phyloP scores from a whole-genome alignment of 345 rosid genomes.

The Leavenworthia alabamica region DNA sequence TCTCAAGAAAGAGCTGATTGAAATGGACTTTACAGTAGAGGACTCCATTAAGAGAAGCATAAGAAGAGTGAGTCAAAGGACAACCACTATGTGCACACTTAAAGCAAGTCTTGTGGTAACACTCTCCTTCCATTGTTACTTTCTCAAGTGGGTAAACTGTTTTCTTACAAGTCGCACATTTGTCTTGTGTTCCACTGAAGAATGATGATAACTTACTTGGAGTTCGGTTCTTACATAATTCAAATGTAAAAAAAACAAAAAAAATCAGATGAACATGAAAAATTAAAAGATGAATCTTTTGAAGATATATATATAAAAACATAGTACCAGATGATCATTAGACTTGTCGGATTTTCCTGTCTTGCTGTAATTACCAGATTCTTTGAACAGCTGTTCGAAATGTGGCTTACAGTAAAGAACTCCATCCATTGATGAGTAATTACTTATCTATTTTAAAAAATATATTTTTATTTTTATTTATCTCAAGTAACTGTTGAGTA shows the following conservation, averaged over 20 bases:
- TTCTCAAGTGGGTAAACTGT: constrained; percentile 96
- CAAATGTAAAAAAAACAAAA: too few relatives aligned
- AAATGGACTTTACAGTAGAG: constrained; percentile 96
- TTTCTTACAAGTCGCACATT: constrained; percentile 74
- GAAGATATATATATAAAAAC: too few relatives aligned
- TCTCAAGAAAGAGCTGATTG: constrained; percentile 90
- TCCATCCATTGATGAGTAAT: constrained; percentile 96
- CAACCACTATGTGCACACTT: constrained; percentile 91
- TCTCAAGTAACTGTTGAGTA: too few relatives aligned
- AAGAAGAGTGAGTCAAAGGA: constrained; percentile 80
- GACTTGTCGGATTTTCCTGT: constrained; percentile 47
- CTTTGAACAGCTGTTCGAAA: constrained; percentile 94
- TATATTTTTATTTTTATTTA: neutral
- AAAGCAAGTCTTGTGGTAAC: constrained; percentile 88
- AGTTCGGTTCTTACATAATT: constrained; percentile 51
- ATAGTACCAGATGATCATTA: constrained; percentile 58
- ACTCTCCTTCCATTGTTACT: constrained; percentile 78
- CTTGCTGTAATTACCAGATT: constrained; percentile 87
- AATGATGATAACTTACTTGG: constrained; percentile 75
- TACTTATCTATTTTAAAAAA: constrained; percentile 57
- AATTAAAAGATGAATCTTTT: neutral
- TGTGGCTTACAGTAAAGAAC: constrained; percentile 91
- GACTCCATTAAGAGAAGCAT: constrained; percentile 82
- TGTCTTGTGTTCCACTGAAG: constrained; percentile 94
- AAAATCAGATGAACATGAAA: neutral